These are phyloP conservation scores for Rhizophagus prolifer DNA, from an alignment of 192 early-diverging fungal genomes.

Conservation along the genomic window DNA sequence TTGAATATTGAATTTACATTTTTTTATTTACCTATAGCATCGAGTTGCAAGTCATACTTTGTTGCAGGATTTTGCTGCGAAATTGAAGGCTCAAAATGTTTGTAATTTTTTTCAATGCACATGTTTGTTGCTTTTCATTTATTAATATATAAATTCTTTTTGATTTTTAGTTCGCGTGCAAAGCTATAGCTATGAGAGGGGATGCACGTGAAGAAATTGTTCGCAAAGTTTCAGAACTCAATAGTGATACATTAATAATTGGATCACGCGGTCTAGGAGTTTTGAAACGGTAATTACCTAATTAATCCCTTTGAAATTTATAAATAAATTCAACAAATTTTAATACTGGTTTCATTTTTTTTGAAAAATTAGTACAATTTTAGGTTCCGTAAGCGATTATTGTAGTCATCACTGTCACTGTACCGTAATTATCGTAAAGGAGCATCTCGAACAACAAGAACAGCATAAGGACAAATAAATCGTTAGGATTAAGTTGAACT, in stretches of 20 bases:
- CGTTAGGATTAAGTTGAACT: no score
- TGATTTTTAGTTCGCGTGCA: slow-evolving; percentile 39
- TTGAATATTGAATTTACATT: no score
- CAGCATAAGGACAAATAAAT: no score
- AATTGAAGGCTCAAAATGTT: slow-evolving; percentile 36
- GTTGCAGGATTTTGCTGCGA: slow-evolving; percentile 32
- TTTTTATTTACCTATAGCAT: slow-evolving; percentile 19
- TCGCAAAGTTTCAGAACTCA: slow-evolving; percentile 55
- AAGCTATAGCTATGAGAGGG: slow-evolving; percentile 59
- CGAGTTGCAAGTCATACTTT: slow-evolving; percentile 29
- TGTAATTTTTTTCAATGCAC: slow-evolving; percentile 7
- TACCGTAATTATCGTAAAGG: slow-evolving; percentile 38
- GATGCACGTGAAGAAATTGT: slow-evolving; percentile 64
- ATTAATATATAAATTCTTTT: background rate
- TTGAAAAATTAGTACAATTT: slow-evolving; percentile 32
- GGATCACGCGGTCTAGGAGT: slow-evolving; percentile 61
- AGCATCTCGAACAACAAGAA: background rate
- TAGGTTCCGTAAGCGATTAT: slow-evolving; percentile 53
- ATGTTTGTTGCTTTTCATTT: background rate
- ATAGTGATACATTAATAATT: slow-evolving; percentile 60
- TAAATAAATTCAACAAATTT: background rate
- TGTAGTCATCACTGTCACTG: slow-evolving; percentile 43
- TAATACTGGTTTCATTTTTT: background rate
- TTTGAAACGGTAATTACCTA: slow-evolving; percentile 40
- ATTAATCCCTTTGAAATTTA: background rate